Evolutionary conservation across 2,329 filamentous ascomycete species (phyloP).

Genomic region (Stachybotrys elegans): DNA sequence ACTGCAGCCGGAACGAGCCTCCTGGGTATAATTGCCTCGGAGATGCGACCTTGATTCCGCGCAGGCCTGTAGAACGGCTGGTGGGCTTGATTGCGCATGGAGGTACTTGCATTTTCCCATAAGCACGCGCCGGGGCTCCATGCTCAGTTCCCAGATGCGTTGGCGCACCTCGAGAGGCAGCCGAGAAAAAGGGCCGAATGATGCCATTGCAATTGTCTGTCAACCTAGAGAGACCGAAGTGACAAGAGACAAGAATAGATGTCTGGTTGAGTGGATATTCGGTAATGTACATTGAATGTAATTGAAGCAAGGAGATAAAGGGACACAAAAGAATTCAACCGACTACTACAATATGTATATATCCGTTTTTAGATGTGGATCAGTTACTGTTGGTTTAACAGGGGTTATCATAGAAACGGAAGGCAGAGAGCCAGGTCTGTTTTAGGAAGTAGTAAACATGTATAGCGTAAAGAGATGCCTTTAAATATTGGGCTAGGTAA

Average conservation of each 20-base stretch:
- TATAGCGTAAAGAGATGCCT: too few relatives aligned
- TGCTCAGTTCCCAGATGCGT: background rate
- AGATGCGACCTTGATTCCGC: background rate
- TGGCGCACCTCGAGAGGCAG: background rate
- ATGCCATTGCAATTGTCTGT: background rate
- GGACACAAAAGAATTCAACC: background rate
- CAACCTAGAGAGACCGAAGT: background rate
- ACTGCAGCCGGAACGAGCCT: background rate
- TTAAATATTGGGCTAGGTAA: too few relatives aligned
- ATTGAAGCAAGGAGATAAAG: background rate
- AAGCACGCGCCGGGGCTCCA: background rate
- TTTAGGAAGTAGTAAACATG: too few relatives aligned
- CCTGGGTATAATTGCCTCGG: background rate
- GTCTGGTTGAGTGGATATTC: background rate
- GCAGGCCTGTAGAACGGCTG: background rate
- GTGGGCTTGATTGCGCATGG: background rate
- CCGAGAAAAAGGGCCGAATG: background rate
- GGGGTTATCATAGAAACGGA: background rate
- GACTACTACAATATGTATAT: background rate
- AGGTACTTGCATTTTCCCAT: background rate
- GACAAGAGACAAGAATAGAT: background rate
- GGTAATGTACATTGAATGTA: background rate
- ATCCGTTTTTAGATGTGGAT: background rate
- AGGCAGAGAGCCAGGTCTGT: too few relatives aligned
- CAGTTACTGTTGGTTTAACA: background rate